These are phyloP conservation scores for Polytrichum formosum DNA, from an alignment of 225 moss, liverwort and hornwort genomes.

Conservation along the genomic window DNA sequence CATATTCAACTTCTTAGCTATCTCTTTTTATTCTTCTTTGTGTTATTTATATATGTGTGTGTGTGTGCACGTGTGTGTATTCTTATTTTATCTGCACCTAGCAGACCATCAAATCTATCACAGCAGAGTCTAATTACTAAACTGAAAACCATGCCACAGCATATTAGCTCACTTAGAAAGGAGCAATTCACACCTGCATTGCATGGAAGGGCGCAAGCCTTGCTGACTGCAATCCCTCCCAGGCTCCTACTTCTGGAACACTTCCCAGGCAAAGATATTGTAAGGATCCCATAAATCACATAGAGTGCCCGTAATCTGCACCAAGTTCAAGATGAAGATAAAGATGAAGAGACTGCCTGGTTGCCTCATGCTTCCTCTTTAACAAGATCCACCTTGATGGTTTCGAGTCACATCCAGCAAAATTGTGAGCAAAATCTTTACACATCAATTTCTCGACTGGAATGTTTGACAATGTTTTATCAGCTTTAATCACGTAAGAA, in stretches of 20 bases:
- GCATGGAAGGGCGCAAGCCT: conserved; percentile 65
- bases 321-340: background rate
- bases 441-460: too few species aligned
- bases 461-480: too few species aligned
- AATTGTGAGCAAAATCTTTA: too few species aligned
- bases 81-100: background rate
- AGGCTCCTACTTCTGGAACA: conserved; percentile 76
- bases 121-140: background rate
- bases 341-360: background rate
- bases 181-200: conserved; percentile 68
- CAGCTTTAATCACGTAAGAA: too few species aligned
- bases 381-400: too few species aligned
- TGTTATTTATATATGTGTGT: too few species aligned
- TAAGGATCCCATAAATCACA: background rate
- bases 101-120: background rate
- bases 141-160: background rate
- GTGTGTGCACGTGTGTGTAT: too few species aligned
- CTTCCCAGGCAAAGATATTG: conserved; percentile 11
- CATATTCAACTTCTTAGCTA: conserved; percentile 2
- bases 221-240: conserved; percentile 59
- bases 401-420: too few species aligned
- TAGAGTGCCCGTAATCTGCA: too few species aligned
- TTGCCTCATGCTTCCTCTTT: too few species aligned
- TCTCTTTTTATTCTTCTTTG: too few species aligned
- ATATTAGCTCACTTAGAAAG: conserved; percentile 8